These are phyloP conservation scores for Bryoerythrophyllum caledonicum DNA, from an alignment of 225 moss, liverwort and hornwort genomes.

Conservation along the genomic window DNA sequence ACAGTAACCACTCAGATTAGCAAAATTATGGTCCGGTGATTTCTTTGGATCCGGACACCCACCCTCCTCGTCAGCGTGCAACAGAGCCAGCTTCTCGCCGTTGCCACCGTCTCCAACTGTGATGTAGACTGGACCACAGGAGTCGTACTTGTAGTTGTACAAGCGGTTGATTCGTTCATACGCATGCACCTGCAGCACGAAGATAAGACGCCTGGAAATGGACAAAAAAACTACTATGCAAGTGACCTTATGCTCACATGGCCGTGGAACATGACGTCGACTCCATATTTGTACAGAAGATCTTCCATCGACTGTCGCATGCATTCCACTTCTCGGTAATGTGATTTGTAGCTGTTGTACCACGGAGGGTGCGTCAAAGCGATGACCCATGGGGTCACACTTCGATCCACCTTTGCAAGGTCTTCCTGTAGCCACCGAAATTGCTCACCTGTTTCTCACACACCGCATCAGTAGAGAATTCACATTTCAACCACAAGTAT, in stretches of 20 bases:
- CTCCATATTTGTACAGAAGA: slow-evolving; percentile 40
- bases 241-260: neutral
- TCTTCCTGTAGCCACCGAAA: slow-evolving; percentile 68
- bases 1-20: slow-evolving; percentile 54
- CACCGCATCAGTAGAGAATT: neutral
- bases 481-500: neutral
- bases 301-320: slow-evolving; percentile 83
- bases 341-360: slow-evolving; percentile 79
- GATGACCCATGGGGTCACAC: slow-evolving; percentile 79
- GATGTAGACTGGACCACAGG: slow-evolving; percentile 69
- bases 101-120: slow-evolving; percentile 90
- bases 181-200: slow-evolving; percentile 68
- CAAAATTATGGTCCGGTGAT: slow-evolving; percentile 37
- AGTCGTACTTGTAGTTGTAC: slow-evolving; percentile 67
- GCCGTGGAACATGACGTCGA: neutral
- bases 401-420: slow-evolving; percentile 65
- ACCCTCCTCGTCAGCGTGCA: slow-evolving; percentile 62
- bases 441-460: slow-evolving; percentile 58
- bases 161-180: slow-evolving; percentile 88
- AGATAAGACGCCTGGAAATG: neutral
- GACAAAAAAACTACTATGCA: neutral
- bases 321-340: slow-evolving; percentile 84
- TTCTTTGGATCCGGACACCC: slow-evolving; percentile 49
- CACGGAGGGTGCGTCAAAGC: slow-evolving; percentile 76
- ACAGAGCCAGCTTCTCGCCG: slow-evolving; percentile 59